These are phyloP conservation scores for Cutaneotrichosporon arboriforme DNA, from an alignment of 1,284 basidiomycete species.

Conservation along the genomic window DNA sequence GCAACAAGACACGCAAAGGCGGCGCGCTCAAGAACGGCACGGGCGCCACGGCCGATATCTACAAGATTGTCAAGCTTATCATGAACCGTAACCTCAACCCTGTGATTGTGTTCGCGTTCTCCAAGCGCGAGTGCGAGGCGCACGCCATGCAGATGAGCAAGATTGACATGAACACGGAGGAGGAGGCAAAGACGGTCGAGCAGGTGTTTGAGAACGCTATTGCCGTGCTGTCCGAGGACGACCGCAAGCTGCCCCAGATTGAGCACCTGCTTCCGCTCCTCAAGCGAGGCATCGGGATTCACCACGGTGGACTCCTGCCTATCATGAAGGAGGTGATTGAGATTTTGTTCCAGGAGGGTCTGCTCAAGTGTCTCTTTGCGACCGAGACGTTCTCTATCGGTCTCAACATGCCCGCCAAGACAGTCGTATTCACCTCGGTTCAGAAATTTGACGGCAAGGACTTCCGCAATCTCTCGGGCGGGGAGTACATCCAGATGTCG, in stretches of 20 bases:
- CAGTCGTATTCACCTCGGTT: conserved; percentile 78
- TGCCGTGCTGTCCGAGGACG: conserved; percentile 78
- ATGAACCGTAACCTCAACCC: conserved; percentile 98
- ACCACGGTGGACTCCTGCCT: conserved; percentile 94
- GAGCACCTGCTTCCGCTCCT: conserved; percentile 86
- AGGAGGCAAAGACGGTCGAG: conserved; percentile 82
- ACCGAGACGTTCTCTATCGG: conserved; percentile 99
- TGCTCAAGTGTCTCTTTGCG: conserved; percentile 97
- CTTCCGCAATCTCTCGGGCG: conserved; percentile 74
- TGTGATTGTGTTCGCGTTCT: conserved; percentile 98
- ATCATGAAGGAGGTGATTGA: conserved; percentile 99
- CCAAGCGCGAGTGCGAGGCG: conserved; percentile 94
- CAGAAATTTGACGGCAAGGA: conserved; percentile 95
- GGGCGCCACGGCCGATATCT: conserved; percentile 61
- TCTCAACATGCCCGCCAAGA: conserved; percentile 97
- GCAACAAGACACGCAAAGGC: conserved; percentile 76
- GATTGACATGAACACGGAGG: conserved; percentile 90
- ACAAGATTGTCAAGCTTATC: conserved; percentile 98
- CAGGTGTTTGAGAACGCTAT: conserved; percentile 96
- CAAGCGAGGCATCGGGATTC: conserved; percentile 94
- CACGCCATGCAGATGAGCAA: conserved; percentile 89
- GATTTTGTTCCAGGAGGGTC: conserved; percentile 98
- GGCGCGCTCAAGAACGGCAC: conserved; percentile 78
- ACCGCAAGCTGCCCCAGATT: conserved; percentile 89
- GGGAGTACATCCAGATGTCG: conserved; percentile 98